phyloP scores from a whole-genome alignment of 192 early-diverging fungal species.

The Spizellomyces sp. region DNA sequence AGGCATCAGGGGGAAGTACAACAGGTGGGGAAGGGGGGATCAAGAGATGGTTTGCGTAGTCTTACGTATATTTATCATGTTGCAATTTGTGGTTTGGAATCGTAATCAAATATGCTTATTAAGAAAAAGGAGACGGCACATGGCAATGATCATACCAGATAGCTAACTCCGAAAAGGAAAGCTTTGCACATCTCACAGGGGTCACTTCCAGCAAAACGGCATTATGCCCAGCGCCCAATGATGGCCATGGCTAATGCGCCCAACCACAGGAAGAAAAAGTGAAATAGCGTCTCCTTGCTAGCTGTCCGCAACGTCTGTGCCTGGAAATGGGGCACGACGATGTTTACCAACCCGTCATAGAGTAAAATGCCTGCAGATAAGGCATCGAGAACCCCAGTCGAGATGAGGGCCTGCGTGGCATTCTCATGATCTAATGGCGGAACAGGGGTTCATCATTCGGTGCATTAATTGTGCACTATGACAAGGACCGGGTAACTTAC shows the following conservation, averaged over 20 bases:
- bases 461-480: no score
- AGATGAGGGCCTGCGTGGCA: constrained; percentile 28
- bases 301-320: constrained; percentile 43
- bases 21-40: constrained; percentile 12
- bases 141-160: no score
- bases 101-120: no score
- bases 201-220: background rate
- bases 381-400: constrained; percentile 71
- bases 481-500: no score
- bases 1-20: background rate
- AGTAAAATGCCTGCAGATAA: constrained; percentile 81
- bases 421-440: background rate
- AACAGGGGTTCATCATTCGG: constrained; percentile 13
- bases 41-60: constrained; percentile 26
- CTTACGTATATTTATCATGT: background rate
- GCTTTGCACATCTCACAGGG: no score
- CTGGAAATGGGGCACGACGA: constrained; percentile 32
- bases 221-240: constrained; percentile 77
- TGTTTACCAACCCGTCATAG: constrained; percentile 59
- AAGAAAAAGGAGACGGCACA: no score
- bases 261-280: constrained; percentile 64
- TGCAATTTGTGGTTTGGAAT: background rate
- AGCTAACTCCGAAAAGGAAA: no score
- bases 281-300: constrained; percentile 40
- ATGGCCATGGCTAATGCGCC: constrained; percentile 80